phyloP scores from a whole-genome alignment of 768 basidiomycete genomes.

The Boletus edulis region DNA sequence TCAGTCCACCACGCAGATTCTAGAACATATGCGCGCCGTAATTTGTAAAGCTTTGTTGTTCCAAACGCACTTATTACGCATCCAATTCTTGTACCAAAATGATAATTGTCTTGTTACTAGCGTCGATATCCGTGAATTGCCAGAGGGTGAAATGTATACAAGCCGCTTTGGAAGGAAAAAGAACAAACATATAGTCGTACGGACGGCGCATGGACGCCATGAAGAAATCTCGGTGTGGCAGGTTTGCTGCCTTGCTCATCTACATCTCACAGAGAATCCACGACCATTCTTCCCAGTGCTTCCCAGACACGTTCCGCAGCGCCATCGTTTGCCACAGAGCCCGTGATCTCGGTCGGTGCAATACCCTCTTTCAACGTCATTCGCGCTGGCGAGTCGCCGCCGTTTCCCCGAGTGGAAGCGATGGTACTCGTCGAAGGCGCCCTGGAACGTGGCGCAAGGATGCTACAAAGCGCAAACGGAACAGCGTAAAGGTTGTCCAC shows the following conservation, averaged over 20 bases:
- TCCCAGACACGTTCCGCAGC: slow-evolving; percentile 13
- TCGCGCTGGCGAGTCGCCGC: not conserved
- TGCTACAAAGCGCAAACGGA: slow-evolving; percentile 6
- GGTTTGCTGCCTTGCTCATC: not conserved
- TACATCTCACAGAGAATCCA: slow-evolving; percentile 10
- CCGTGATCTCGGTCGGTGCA: not conserved
- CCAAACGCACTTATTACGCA: not conserved
- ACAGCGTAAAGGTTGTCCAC: not conserved
- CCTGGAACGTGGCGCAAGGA: slow-evolving; percentile 16
- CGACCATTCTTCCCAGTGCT: slow-evolving; percentile 25
- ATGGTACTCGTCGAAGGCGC: slow-evolving; percentile 24
- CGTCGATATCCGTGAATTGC: not conserved
- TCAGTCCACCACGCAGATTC: no score
- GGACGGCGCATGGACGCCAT: not conserved
- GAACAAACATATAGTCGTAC: not conserved
- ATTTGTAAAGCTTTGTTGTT: not conserved
- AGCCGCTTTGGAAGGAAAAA: not conserved
- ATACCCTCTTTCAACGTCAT: not conserved
- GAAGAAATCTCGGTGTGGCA: not conserved
- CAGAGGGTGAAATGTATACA: not conserved
- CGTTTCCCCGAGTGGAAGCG: slow-evolving; percentile 4
- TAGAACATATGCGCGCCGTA: no score
- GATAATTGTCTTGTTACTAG: not conserved
- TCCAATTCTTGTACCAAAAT: not conserved
- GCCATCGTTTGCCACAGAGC: not conserved